Percentiles rank a stretch among this genome's conserved stretches.
Conservation (phyloP, 208 protist species). For the Crithidia expoeki region DNA sequence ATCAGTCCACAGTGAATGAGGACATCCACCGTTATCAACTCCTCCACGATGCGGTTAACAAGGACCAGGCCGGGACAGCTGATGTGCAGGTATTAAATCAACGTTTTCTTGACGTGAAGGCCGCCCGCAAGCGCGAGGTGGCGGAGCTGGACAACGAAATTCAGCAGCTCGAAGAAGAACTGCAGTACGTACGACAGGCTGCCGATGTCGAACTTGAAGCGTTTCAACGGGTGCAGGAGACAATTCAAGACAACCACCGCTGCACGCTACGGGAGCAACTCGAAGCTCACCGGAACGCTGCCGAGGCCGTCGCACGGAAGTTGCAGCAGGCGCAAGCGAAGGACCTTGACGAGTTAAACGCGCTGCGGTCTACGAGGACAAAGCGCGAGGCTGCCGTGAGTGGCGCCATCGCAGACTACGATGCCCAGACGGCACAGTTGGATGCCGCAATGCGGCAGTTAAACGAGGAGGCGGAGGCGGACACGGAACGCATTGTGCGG, state of each 20-base stretch:
- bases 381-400: constrained; percentile 87
- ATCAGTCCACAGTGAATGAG: constrained; percentile 87
- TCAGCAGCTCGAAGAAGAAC: constrained; percentile 66
- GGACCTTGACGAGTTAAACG: constrained; percentile 60
- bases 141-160: constrained; percentile 67
- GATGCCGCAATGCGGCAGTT: constrained; percentile 48
- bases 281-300: constrained; percentile 47
- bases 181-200: constrained; percentile 69
- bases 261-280: constrained; percentile 56
- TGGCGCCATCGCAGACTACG: constrained; percentile 85
- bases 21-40: constrained; percentile 87
- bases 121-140: constrained; percentile 69
- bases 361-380: constrained; percentile 66
- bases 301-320: constrained; percentile 42
- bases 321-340: constrained; percentile 41
- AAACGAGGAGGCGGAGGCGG: constrained; percentile 76
- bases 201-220: constrained; percentile 78
- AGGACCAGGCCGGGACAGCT: constrained; percentile 84
- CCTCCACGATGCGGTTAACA: constrained; percentile 88
- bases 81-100: constrained; percentile 91
- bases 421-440: constrained; percentile 62
- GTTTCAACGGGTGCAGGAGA: constrained; percentile 60
- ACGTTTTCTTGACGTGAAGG: constrained; percentile 79
- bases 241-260: constrained; percentile 54
- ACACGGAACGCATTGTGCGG: constrained; percentile 68